Conservation (phyloP, 2,329 filamentous ascomycete genomes). For the Aspergillus bombycis region DNA sequence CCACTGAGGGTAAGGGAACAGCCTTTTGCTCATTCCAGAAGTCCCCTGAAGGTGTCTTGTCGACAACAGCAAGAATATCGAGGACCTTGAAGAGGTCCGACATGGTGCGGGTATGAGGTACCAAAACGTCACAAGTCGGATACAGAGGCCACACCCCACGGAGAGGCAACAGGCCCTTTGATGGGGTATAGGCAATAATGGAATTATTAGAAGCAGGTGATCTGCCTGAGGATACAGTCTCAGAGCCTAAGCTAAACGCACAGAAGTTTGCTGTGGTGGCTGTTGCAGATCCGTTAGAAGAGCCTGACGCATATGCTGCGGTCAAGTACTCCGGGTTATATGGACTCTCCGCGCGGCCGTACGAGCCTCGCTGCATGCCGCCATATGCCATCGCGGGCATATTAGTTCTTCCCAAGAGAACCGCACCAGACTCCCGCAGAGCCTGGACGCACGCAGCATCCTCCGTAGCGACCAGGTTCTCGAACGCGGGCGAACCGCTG, state of each 20-base stretch:
- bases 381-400: constrained; percentile 64
- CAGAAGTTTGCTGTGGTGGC: constrained; percentile 56
- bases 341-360: constrained; percentile 60
- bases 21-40: constrained; percentile 59
- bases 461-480: constrained; percentile 52
- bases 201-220: constrained; percentile 62
- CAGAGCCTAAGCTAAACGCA: constrained; percentile 57
- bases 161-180: constrained; percentile 54
- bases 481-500: constrained; percentile 59
- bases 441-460: constrained; percentile 56
- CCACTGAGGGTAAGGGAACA: constrained; percentile 43
- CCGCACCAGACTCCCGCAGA: constrained; percentile 53
- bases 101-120: constrained; percentile 57
- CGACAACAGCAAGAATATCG: constrained; percentile 51
- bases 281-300: constrained; percentile 60
- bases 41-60: constrained; percentile 49
- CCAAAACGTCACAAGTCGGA: constrained; percentile 59
- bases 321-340: constrained; percentile 59
- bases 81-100: constrained; percentile 55
- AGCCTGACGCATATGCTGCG: constrained; percentile 60
- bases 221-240: constrained; percentile 61
- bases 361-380: constrained; percentile 61
- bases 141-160: constrained; percentile 61
- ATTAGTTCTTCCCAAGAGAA: constrained; percentile 60
- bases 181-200: constrained; percentile 60